A percentile compares a stretch with the other conserved stretches of the same genome.
phyloP scores from a whole-genome alignment of 75 land plant species.

The Picea sitchensis region DNA sequence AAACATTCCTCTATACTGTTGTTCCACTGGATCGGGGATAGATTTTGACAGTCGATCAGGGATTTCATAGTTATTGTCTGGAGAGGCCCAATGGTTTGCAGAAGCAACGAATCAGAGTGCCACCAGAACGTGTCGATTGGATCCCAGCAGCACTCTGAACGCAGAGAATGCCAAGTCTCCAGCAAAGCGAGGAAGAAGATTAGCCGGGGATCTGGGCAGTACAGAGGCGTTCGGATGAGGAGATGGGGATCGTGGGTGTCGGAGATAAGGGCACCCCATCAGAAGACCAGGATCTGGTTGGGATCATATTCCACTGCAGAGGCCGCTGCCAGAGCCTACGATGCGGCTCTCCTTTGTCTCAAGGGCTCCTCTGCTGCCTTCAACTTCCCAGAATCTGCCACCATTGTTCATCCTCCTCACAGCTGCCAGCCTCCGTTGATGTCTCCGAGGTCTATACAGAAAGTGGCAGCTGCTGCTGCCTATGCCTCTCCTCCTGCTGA shows the following conservation, averaged over 20 bases:
- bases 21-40: no score
- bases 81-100: no score
- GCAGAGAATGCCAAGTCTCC: no score
- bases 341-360: constrained; percentile 69
- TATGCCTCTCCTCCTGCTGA: no score
- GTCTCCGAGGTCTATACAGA: constrained; percentile 30
- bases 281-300: constrained; percentile 77
- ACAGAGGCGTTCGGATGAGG: constrained; percentile 71
- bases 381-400: constrained; percentile 46
- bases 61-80: no score
- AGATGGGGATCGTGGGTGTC: constrained; percentile 92
- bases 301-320: constrained; percentile 81
- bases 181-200: background rate
- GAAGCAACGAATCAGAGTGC: no score
- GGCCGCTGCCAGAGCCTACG: constrained; percentile 78
- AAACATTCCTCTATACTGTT: no score
- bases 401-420: background rate
- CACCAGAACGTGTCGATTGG: no score
- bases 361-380: constrained; percentile 52
- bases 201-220: constrained; percentile 22
- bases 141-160: no score
- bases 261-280: constrained; percentile 73
- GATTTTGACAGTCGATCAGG: no score
- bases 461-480: constrained; percentile 28
- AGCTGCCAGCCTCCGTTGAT: background rate